Evolutionary conservation across 345 rosid genomes (phyloP), one percentile per base, ranked within the genome.

Genomic region (Citrus reticulata): DNA sequence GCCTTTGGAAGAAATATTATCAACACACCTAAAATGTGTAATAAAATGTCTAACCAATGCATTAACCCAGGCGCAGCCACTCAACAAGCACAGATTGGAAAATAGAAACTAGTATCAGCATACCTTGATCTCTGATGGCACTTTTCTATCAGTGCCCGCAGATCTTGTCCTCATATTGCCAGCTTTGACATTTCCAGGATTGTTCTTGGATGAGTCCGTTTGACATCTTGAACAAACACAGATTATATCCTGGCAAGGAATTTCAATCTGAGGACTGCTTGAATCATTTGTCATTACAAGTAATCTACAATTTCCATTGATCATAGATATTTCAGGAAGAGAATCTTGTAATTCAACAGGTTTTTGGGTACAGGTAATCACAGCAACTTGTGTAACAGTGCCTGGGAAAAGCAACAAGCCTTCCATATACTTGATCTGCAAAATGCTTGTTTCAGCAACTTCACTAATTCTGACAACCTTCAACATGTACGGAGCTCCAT

Each of bases 341-440:
- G 83, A 82, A 74, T 79, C 85, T 74, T 69, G 70, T 16, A 78
- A 69, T 55, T 82, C 80, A 78, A 51, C 77, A 29, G 80, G 83
- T 59, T 74, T 58, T 42, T 74, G 81, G 59, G 64, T 54, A 72
- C 91, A 92, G 61, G 85, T 61, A 74, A 90, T 74, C 27, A 84
- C 62, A 72, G 92, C 90, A 79, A 90, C 90, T 77, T 77, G 85
- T 1, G 93, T 90, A 34, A 76, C 74, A 72, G 90, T 84, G 49
- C 84, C 84, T 4, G 96, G 96, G 73, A 87, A 92, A 49, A 92
- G 93, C 6, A 92, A 81, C 85, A 92, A 79, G 70, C 91, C 93
- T 78, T 83, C 84, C 77, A 81, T 65, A 77, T 87, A 83, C 86
- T 88, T 90, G 81, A 92, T 83, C 73, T 79, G 82, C 75, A 92